Conservation (phyloP, 208 protist genomes). For the Herpetomonas tarakana region DNA sequence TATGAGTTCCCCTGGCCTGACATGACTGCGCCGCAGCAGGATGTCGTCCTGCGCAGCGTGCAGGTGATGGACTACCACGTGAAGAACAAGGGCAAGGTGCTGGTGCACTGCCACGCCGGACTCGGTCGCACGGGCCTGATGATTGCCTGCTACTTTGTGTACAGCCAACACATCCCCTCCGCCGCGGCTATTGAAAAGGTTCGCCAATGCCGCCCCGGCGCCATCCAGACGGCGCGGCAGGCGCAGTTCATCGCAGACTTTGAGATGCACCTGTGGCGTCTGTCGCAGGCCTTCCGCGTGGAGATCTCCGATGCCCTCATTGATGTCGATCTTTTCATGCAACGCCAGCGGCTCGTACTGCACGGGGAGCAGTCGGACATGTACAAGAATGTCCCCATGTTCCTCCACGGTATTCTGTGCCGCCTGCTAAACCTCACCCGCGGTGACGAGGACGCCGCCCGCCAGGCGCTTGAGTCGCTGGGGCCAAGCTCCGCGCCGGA, state of each 20-base stretch:
- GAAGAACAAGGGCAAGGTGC: slow-evolving; percentile 78
- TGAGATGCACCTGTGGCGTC: slow-evolving; percentile 81
- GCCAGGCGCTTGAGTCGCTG: slow-evolving; percentile 53
- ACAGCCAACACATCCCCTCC: slow-evolving; percentile 71
- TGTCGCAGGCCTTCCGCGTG: slow-evolving; percentile 75
- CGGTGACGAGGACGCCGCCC: slow-evolving; percentile 25
- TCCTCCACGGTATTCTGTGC: slow-evolving; percentile 73
- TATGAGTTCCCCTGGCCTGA: slow-evolving; percentile 92
- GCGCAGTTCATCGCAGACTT: slow-evolving; percentile 85
- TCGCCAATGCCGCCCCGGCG: slow-evolving; percentile 58
- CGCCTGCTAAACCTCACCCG: slow-evolving; percentile 64
- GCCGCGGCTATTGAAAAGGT: slow-evolving; percentile 73
- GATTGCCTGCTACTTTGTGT: slow-evolving; percentile 91
- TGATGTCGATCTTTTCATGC: slow-evolving; percentile 71
- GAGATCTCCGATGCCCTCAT: slow-evolving; percentile 75
- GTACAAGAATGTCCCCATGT: slow-evolving; percentile 71
- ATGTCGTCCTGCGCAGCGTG: slow-evolving; percentile 86
- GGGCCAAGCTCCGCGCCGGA: slow-evolving; percentile 51
- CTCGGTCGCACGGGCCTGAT: slow-evolving; percentile 90
- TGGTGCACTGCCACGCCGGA: slow-evolving; percentile 92
- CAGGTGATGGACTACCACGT: slow-evolving; percentile 91
- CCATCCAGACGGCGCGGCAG: slow-evolving; percentile 87
- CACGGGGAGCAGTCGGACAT: slow-evolving; percentile 80
- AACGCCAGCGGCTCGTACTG: slow-evolving; percentile 72
- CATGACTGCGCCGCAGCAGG: slow-evolving; percentile 87